These are phyloP conservation scores for Cryptococcus floricola DNA, from an alignment of 1,284 basidiomycete species.

Conservation along the genomic window DNA sequence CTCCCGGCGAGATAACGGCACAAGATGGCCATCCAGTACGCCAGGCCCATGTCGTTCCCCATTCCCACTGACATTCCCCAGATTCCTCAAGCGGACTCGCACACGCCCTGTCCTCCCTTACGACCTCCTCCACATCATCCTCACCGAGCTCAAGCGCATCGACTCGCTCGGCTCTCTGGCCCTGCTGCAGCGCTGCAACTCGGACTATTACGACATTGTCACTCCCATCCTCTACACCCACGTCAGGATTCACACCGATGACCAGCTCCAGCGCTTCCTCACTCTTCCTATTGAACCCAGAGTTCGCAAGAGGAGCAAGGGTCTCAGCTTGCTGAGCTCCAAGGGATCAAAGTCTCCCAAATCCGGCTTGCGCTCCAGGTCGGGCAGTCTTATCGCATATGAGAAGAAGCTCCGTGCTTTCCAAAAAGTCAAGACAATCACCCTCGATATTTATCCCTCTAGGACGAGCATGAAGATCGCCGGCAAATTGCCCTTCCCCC, in stretches of 20 bases:
- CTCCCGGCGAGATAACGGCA: too few relatives aligned
- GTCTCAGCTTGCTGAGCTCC: background rate
- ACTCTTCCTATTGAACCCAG: constrained; percentile 3
- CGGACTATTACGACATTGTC: constrained; percentile 8
- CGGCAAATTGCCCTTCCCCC: constrained; percentile 5
- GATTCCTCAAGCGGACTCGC: background rate
- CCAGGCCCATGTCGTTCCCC: too few relatives aligned
- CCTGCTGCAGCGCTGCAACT: constrained; percentile 1
- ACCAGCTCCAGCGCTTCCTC: constrained; percentile 13
- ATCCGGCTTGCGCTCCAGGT: background rate
- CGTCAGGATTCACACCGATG: constrained; percentile 11
- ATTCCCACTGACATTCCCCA: background rate
- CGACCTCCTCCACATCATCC: constrained; percentile 14
- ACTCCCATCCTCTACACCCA: constrained; percentile 13
- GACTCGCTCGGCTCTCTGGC: constrained; percentile 4
- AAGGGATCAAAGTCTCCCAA: too few relatives aligned
- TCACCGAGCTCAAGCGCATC: constrained; percentile 4
- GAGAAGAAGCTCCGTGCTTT: constrained; percentile 5
- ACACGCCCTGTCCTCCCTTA: constrained; percentile 7
- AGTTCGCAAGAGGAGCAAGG: background rate
- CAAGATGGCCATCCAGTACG: too few relatives aligned
- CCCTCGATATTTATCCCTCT: constrained; percentile 14
- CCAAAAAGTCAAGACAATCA: background rate
- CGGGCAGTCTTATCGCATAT: constrained; percentile 1
- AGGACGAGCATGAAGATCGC: constrained; percentile 8